Evolutionary conservation across 75 land plant genomes (phyloP).

Genomic region (Azolla pinnata): DNA sequence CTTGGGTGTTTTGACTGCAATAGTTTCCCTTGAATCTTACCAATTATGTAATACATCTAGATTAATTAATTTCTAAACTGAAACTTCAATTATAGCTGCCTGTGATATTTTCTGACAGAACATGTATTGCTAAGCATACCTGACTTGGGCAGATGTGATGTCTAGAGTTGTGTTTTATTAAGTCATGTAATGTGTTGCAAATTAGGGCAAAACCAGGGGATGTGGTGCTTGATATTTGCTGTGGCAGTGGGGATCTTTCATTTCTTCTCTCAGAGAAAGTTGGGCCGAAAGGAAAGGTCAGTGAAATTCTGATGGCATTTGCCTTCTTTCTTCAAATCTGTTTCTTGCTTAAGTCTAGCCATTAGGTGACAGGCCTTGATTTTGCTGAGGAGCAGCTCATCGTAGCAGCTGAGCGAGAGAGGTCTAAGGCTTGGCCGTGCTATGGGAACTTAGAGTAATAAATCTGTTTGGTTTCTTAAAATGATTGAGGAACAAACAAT

Average conservation of each 20-base stretch:
- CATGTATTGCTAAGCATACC: too few species aligned
- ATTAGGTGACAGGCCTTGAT: conserved; percentile 68
- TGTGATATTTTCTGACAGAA: too few species aligned
- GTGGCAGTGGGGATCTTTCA: conserved; percentile 87
- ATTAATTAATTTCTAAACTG: too few species aligned
- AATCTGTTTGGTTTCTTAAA: too few species aligned
- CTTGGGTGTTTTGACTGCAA: too few species aligned
- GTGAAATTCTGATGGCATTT: conserved; percentile 5
- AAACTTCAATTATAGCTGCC: too few species aligned
- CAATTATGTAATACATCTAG: too few species aligned
- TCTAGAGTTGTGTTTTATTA: not conserved
- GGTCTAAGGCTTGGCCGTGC: conserved; percentile 20
- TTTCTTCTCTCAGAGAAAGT: conserved; percentile 74
- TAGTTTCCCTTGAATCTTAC: too few species aligned
- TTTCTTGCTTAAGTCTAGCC: not conserved
- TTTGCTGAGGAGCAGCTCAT: conserved; percentile 68
- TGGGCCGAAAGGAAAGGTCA: conserved; percentile 56
- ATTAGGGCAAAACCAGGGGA: conserved; percentile 81
- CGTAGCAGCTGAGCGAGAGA: conserved; percentile 54
- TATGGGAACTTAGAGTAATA: too few species aligned
- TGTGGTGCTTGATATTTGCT: conserved; percentile 71
- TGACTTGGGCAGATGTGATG: not conserved
- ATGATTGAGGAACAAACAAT: too few species aligned
- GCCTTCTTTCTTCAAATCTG: not conserved
- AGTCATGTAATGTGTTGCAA: too few species aligned